Conservation (phyloP, 768 basidiomycete species). For the Infundibulicybe gibba region DNA sequence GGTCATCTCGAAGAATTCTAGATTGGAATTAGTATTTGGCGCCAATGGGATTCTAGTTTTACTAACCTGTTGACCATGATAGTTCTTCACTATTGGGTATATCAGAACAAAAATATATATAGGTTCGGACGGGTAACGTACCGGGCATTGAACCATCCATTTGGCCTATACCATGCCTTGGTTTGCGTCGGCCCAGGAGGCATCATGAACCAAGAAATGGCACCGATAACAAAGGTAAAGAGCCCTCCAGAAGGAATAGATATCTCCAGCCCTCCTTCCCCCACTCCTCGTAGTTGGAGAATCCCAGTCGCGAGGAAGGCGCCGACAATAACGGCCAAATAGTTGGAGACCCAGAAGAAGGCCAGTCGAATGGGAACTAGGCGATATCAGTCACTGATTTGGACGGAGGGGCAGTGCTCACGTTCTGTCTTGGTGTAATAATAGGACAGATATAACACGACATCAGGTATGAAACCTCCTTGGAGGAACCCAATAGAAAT, state of each 20-base stretch:
- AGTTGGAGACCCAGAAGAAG: constrained; percentile 65
- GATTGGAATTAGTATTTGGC: not conserved
- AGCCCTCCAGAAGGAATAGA: constrained; percentile 55
- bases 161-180: constrained; percentile 52
- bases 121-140: constrained; percentile 14
- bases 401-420: constrained; percentile 20
- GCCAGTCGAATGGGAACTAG: constrained; percentile 64
- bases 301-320: constrained; percentile 68
- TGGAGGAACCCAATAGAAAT: constrained; percentile 30
- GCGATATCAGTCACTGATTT: not conserved
- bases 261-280: constrained; percentile 56
- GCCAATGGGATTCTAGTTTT: not conserved
- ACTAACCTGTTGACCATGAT: constrained; percentile 57
- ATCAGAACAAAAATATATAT: not conserved
- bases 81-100: constrained; percentile 42
- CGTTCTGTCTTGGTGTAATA: constrained; percentile 59
- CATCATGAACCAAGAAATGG: constrained; percentile 53
- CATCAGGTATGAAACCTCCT: constrained; percentile 59
- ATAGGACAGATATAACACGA: constrained; percentile 63
- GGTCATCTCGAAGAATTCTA: constrained; percentile 60
- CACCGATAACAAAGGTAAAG: constrained; percentile 45
- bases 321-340: constrained; percentile 48
- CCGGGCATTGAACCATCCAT: constrained; percentile 59
- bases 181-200: constrained; percentile 65
- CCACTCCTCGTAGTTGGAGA: constrained; percentile 46